Evolutionary conservation across 2,329 filamentous ascomycete genomes (phyloP).

Genomic region (Pseudogymnoascus sp.): DNA sequence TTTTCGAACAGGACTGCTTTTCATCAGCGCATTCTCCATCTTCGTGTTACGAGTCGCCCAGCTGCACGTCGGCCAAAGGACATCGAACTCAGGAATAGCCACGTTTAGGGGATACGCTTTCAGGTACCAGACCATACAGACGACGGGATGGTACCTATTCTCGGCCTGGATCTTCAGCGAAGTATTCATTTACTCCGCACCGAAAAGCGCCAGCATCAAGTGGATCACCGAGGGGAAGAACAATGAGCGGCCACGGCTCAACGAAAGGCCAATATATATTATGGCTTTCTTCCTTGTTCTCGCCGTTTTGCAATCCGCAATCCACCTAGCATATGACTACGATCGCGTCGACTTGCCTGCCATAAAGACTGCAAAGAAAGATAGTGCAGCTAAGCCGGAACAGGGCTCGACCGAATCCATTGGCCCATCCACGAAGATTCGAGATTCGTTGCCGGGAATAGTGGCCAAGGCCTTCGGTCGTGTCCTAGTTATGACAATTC

Average conservation of each 20-base stretch:
- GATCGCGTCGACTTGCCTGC: constrained; percentile 49
- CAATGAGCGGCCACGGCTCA: constrained; percentile 67
- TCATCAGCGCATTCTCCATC: constrained; percentile 66
- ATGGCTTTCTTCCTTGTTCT: constrained; percentile 63
- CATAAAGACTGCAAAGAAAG: constrained; percentile 27
- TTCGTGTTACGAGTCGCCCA: constrained; percentile 82
- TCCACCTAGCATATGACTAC: constrained; percentile 66
- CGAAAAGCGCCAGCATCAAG: constrained; percentile 53
- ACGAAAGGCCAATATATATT: constrained; percentile 80
- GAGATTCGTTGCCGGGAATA: constrained; percentile 12
- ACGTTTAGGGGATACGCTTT: constrained; percentile 54
- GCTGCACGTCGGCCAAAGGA: constrained; percentile 68
- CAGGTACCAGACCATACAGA: constrained; percentile 54
- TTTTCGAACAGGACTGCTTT: constrained; percentile 67
- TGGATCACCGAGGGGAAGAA: constrained; percentile 66
- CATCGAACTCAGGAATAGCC: constrained; percentile 60
- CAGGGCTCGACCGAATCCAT: constrained; percentile 20
- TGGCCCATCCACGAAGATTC: constrained; percentile 34
- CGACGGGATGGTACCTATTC: constrained; percentile 66
- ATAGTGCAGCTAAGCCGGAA: constrained; percentile 9
- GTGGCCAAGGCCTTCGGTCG: constrained; percentile 23
- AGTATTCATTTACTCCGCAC: constrained; percentile 68
- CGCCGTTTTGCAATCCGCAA: constrained; percentile 59
- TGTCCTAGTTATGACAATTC: constrained; percentile 31
- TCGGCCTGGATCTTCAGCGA: constrained; percentile 76